A percentile compares a stretch with the other conserved stretches of the same genome.
Conservation (phyloP, 495 filamentous ascomycete species). For the Tuber calosporum region DNA sequence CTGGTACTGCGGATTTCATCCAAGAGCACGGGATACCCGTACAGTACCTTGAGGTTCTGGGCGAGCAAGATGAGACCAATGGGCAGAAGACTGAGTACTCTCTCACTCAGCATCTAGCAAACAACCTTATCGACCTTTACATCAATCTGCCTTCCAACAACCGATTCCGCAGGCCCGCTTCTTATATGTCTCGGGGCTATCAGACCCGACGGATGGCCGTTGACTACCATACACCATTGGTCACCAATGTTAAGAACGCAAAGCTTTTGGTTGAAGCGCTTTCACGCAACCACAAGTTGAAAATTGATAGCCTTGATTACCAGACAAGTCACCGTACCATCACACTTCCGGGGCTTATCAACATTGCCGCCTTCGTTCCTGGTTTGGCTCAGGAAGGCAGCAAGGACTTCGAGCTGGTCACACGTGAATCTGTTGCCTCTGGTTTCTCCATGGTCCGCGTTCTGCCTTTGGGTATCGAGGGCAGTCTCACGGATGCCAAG, state of each 20-base stretch:
- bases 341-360: conserved; percentile 68
- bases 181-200: conserved; percentile 97
- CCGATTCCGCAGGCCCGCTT: conserved; percentile 86
- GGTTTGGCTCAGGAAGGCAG: conserved; percentile 58
- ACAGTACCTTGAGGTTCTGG: conserved; percentile 82
- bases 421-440: conserved; percentile 65
- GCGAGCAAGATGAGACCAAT: conserved; percentile 54
- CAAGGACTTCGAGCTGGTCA: conserved; percentile 62
- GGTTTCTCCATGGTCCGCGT: conserved; percentile 81
- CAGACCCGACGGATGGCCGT: conserved; percentile 94
- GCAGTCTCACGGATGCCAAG: conserved; percentile 63
- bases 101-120: conserved; percentile 85
- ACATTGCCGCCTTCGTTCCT: conserved; percentile 73
- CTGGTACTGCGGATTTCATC: conserved; percentile 91
- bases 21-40: conserved; percentile 83
- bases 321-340: conserved; percentile 79
- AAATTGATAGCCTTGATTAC: conserved; percentile 74
- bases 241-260: conserved; percentile 98
- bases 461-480: conserved; percentile 68
- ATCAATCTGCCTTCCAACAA: conserved; percentile 99
- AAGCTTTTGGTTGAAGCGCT: conserved; percentile 95
- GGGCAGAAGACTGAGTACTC: conserved; percentile 94
- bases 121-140: conserved; percentile 95
- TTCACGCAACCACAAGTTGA: conserved; percentile 73
- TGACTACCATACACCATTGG: conserved; percentile 93